Evolutionary conservation across 257 asterid species (phyloP).

Genomic region (Lithospermum erythrorhizon): DNA sequence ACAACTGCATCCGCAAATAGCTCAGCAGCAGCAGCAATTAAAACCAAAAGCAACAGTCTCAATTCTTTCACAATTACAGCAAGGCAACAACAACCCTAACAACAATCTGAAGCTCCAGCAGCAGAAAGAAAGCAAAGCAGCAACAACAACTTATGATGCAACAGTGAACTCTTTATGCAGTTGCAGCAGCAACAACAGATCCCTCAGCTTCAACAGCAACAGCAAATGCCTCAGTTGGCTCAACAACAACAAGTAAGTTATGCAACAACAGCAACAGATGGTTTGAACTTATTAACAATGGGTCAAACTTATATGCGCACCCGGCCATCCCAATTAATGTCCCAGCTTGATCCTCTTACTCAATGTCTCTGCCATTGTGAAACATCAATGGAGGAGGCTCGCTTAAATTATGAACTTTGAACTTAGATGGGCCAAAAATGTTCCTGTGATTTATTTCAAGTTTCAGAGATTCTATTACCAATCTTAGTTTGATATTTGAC

Average conservation of each 20-base stretch:
- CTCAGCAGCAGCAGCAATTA: slow-evolving; percentile 31
- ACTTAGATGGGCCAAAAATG: too few relatives aligned
- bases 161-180: slow-evolving; percentile 16
- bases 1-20: slow-evolving; percentile 1
- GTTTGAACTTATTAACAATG: slow-evolving; percentile 46
- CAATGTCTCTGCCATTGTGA: too few relatives aligned
- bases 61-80: slow-evolving; percentile 24
- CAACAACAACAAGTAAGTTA: slow-evolving; percentile 35
- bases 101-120: slow-evolving; percentile 22
- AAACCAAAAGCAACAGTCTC: slow-evolving; percentile 17
- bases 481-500: neutral
- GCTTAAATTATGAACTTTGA: too few relatives aligned
- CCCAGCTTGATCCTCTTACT: slow-evolving; percentile 23
- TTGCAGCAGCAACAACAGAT: slow-evolving; percentile 26
- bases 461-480: neutral
- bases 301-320: slow-evolving; percentile 60
- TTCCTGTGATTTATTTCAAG: neutral
- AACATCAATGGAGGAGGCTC: slow-evolving; percentile 39
- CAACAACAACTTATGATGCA: slow-evolving; percentile 32
- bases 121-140: slow-evolving; percentile 9
- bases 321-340: slow-evolving; percentile 49
- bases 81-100: slow-evolving; percentile 20
- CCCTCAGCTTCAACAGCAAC: slow-evolving; percentile 16
- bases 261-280: slow-evolving; percentile 43
- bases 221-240: slow-evolving; percentile 20